phyloP scores from a whole-genome alignment of 1,139 yeast genomes.

The Nadsonia commutata region DNA sequence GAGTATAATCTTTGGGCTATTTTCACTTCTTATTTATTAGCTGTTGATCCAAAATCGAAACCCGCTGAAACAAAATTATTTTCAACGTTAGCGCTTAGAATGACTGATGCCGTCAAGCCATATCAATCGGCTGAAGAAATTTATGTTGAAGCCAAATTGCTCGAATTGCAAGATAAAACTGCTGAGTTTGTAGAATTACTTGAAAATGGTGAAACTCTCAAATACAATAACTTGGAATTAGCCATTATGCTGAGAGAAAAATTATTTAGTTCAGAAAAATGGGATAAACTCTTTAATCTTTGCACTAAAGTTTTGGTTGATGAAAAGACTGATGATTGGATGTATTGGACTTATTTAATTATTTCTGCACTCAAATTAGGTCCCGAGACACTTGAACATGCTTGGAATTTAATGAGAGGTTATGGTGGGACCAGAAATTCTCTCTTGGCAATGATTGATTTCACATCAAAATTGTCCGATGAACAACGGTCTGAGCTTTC shows the following conservation, averaged over 20 bases:
- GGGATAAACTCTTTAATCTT: constrained; percentile 28
- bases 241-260: constrained; percentile 37
- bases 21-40: constrained; percentile 13
- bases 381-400: constrained; percentile 17
- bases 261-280: constrained; percentile 28
- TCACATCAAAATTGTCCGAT: constrained; percentile 17
- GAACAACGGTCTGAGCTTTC: neutral
- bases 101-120: constrained; percentile 35
- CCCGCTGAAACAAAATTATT: constrained; percentile 33
- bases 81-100: constrained; percentile 41
- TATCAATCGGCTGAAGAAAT: constrained; percentile 41
- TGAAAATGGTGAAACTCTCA: constrained; percentile 18
- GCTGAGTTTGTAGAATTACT: constrained; percentile 24
- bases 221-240: constrained; percentile 41
- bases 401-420: constrained; percentile 17
- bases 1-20: constrained; percentile 32
- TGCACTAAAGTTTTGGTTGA: constrained; percentile 13
- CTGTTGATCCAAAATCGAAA: constrained; percentile 10
- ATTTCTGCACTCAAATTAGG: constrained; percentile 29
- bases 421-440: constrained; percentile 38
- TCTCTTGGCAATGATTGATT: constrained; percentile 38
- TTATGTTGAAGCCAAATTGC: constrained; percentile 37
- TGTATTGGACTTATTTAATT: constrained; percentile 28
- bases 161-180: constrained; percentile 23
- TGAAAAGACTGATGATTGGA: constrained; percentile 20